phyloP scores from a whole-genome alignment of 345 rosid genomes.

The Trapa bicornis region DNA sequence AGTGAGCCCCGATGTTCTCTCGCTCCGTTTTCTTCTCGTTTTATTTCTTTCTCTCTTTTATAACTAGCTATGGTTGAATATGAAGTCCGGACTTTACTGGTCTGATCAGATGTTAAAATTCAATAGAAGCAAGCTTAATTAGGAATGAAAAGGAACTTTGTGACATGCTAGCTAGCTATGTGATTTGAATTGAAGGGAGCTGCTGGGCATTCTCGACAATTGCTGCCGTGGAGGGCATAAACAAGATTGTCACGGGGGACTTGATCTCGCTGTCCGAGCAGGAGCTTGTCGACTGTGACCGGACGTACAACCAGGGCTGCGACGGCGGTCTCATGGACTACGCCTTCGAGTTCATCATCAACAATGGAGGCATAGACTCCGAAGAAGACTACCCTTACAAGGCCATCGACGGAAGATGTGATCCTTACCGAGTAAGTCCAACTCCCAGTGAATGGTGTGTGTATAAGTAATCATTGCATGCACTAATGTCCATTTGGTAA shows the following conservation, averaged over 20 bases:
- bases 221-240: conserved; percentile 88
- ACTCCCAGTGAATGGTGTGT: too few relatives aligned
- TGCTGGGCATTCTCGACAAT: conserved; percentile 97
- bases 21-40: background rate
- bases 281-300: conserved; percentile 86
- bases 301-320: conserved; percentile 64
- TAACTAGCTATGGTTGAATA: too few relatives aligned
- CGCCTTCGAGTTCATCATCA: conserved; percentile 76
- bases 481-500: too few relatives aligned
- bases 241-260: conserved; percentile 73
- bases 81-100: too few relatives aligned
- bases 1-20: conserved; percentile 23
- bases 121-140: too few relatives aligned
- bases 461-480: too few relatives aligned
- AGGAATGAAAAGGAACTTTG: background rate
- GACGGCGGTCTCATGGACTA: conserved; percentile 94
- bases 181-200: conserved; percentile 40
- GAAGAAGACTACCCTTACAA: conserved; percentile 79
- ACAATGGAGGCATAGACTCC: conserved; percentile 74
- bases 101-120: too few relatives aligned
- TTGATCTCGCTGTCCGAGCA: conserved; percentile 73
- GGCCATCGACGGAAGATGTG: conserved; percentile 51
- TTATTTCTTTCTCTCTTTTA: too few relatives aligned
- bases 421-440: conserved; percentile 48
- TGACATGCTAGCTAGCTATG: background rate